Evolutionary conservation across 2,329 filamentous ascomycete genomes (phyloP).

Genomic region (Malbranchea zuffiana): DNA sequence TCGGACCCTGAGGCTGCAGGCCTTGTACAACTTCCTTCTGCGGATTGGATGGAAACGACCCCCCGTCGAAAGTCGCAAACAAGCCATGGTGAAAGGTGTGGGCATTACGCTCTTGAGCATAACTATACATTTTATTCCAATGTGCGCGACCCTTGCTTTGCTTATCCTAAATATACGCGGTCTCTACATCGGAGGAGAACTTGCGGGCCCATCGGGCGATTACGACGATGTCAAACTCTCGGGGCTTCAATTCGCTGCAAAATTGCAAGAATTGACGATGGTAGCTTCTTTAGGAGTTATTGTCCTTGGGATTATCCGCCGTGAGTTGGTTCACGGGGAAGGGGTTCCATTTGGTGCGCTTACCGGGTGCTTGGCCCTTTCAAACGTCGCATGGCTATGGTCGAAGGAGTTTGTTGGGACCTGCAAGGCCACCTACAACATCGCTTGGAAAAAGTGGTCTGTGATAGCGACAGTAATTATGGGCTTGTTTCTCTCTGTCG

Average conservation of each 20-base stretch:
- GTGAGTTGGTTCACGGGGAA: neutral
- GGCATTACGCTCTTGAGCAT: neutral
- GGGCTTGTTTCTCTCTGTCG: neutral
- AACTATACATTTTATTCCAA: neutral
- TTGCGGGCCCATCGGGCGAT: neutral
- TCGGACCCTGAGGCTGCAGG: neutral
- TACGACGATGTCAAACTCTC: constrained; percentile 1
- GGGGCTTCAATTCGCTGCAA: neutral
- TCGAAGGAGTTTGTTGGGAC: neutral
- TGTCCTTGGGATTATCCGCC: neutral
- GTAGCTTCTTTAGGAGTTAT: neutral
- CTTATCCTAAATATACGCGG: neutral
- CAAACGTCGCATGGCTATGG: neutral
- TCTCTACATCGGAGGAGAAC: neutral
- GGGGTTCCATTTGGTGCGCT: neutral
- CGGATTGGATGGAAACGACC: no score
- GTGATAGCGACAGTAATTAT: neutral
- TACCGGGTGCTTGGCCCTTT: neutral
- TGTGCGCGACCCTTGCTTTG: neutral
- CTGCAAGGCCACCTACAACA: neutral
- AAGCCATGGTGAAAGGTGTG: neutral
- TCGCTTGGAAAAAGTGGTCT: neutral
- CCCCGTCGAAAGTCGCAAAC: neutral
- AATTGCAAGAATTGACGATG: neutral
- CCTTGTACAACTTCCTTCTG: neutral